Base-by-base conservation (phyloP, 352 stramenopile species). In the Pythium insidiosum region DNA sequence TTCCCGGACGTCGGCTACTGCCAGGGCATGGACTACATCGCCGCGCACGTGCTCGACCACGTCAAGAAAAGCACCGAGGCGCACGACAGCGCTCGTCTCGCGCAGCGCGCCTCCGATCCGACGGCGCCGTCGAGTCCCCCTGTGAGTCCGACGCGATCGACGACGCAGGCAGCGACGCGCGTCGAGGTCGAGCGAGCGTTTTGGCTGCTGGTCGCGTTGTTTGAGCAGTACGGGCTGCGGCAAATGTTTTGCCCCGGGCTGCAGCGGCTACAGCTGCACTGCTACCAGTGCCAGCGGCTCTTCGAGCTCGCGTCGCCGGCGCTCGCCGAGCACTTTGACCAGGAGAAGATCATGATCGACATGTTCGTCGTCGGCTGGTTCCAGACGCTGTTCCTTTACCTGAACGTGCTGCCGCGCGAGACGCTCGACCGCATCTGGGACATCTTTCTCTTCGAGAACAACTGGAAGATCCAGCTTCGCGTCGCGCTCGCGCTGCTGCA, bases 301-400 rank as follows among this genome's bases (percentile, higher is more conserved):
- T 73, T 91, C 37, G 67, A 87, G 29, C 39, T 87, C 21, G 60
- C 61, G 0, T 43, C 79, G 5, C 81, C 81, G 16, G 58, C 41
- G 33, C 53, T 94, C 16, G 66, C 63, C 1, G 68, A 73, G 28
- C 79, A 91, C 47, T 90, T 94, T 55, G 70, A 71, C n/a, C 49
- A 37, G 9, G 77, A 94, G 36, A 82, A 84, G 29, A 69, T 94
- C 13, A 68, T 84, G 34, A 69, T 88, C 35, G 78, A 94, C 46
- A 91, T 94, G 81, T 94, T 90, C 39, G 76, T 78, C 16, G 79
- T 94, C 23, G 81, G 81, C 29, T 94, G 81, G 81, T 94, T 91
- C 66, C 78, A 94, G 59, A 94, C 81, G 26, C 43, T 94, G 22
- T 94, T 87, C 43, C 58, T 92, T 24, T 94, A 94, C 53, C 41